Conservation (phyloP, 2,329 filamentous ascomycete genomes). For the Decorospora gaudefroyi region DNA sequence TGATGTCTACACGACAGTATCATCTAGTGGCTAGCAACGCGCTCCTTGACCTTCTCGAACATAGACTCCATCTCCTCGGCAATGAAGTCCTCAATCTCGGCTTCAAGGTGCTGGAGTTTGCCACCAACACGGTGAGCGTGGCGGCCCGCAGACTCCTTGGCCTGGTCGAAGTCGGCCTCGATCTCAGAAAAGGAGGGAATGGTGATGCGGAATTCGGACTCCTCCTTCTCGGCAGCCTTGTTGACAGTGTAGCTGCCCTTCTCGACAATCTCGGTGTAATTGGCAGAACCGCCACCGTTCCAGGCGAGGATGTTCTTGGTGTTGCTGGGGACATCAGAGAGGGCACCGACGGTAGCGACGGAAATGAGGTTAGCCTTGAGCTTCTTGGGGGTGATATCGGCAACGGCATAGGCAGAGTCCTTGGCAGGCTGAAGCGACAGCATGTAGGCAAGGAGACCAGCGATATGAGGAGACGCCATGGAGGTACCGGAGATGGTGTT, state of each 20-base stretch:
- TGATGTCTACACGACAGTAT: conserved; percentile 1
- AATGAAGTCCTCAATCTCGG: conserved; percentile 54
- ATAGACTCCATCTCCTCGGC: conserved; percentile 57
- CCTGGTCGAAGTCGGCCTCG: conserved; percentile 45
- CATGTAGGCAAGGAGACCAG: conserved; percentile 95
- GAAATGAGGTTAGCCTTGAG: conserved; percentile 87
- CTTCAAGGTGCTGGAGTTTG: conserved; percentile 53
- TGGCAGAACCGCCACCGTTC: conserved; percentile 95
- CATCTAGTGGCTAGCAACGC: conserved; percentile 42
- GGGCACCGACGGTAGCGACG: conserved; percentile 76
- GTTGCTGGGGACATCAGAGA: conserved; percentile 79
- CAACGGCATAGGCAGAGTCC: conserved; percentile 90
- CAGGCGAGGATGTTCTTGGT: conserved; percentile 96
- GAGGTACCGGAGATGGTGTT: conserved; percentile 99
- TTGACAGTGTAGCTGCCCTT: conserved; percentile 69
- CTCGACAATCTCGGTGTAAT: conserved; percentile 83
- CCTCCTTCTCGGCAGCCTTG: conserved; percentile 37
- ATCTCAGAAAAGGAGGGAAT: conserved; percentile 45
- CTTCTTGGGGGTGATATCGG: conserved; percentile 87
- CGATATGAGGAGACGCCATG: conserved; percentile 97
- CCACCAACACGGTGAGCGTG: conserved; percentile 52
- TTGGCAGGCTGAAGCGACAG: conserved; percentile 90
- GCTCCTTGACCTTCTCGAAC: conserved; percentile 58
- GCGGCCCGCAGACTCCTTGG: conserved; percentile 47
- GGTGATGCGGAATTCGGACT: conserved; percentile 47